Evolutionary conservation across 139 green algal genomes (phyloP).

Genomic region (Deuterostichococcus epilithicus): DNA sequence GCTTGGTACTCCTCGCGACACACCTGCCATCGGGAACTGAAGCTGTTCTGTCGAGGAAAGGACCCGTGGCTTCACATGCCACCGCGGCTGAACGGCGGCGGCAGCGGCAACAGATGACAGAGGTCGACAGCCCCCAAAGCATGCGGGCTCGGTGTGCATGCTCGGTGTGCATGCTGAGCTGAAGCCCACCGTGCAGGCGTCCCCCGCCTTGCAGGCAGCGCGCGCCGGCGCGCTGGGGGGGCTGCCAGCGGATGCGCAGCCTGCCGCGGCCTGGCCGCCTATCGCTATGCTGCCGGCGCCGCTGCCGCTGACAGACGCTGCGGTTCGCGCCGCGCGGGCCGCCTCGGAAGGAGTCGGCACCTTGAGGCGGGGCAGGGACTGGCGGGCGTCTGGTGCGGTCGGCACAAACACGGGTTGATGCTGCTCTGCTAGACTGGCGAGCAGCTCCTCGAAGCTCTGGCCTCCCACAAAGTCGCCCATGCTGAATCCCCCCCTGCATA

Average conservation of each 20-base stretch:
- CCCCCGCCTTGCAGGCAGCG: conserved; percentile 10
- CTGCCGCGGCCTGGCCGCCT: too few species aligned
- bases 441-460: conserved; percentile 3
- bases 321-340: neutral
- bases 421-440: conserved; percentile 6
- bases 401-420: conserved; percentile 16
- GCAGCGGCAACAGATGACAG: too few species aligned
- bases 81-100: too few species aligned
- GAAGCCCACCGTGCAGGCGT: conserved; percentile 19
- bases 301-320: neutral
- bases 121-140: too few species aligned
- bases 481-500: conserved; percentile 7
- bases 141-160: too few species aligned
- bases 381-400: neutral
- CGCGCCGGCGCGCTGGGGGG: neutral
- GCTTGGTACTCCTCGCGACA: conserved; percentile 16
- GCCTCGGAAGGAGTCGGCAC: neutral
- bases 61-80: too few species aligned
- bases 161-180: too few species aligned
- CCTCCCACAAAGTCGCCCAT: conserved; percentile 10
- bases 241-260: too few species aligned
- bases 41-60: too few species aligned
- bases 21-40: too few species aligned
- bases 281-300: neutral
- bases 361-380: conserved; percentile 11